Evolutionary conservation across 192 early-diverging fungal genomes (phyloP), one percentile per base, ranked within the genome.

Genomic region (Paraglomus occultum): DNA sequence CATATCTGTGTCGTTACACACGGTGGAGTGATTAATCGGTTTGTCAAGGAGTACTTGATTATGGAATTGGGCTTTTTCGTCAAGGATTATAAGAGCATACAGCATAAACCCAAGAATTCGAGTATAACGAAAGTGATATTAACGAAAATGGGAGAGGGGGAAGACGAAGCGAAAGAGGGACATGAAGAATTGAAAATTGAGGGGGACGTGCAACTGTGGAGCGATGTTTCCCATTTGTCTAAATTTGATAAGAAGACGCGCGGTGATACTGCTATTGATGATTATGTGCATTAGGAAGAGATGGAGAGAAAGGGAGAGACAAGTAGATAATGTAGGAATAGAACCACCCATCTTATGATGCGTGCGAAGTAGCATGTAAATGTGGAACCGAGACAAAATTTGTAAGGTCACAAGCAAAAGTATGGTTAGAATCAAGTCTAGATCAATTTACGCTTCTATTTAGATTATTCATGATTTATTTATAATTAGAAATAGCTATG

Each of bases 241-340:
- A 5, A 40, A 12, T 10, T 39, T 22, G 39, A 43, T 17, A 68
- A 68, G 6, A 39, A 53, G 15, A 68, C 66, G 17, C 66, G 48
- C n/a, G 66, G 66, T 2, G 66, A 68, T 68, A 55, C 66, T 20
- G 51, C 52, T 23, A 68, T 68, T 55, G 66, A 68, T 68, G 66
- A 68, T 8, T 68, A 18, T 44, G 52, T 68, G 23, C 66, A 68
- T 46, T 68, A 68, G 18, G 1, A 6, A 31, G 31, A 31, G 31
- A 31, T n/a, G n/a, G n/a, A n/a, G n/a, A n/a, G n/a, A n/a, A n/a
- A n/a, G n/a, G n/a, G n/a, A n/a, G n/a, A n/a, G n/a, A n/a, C n/a
- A 31, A 31, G 3, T 1, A 31, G 31, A 31, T 31, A 31, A 31
- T 31, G 31, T 1, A 31, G 1, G 31, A 31, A 31, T 31, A n/a